Evolutionary conservation across 116 monocot genomes (phyloP), one percentile per base, ranked within the genome.

Genomic region (Cymodocea nodosa): DNA sequence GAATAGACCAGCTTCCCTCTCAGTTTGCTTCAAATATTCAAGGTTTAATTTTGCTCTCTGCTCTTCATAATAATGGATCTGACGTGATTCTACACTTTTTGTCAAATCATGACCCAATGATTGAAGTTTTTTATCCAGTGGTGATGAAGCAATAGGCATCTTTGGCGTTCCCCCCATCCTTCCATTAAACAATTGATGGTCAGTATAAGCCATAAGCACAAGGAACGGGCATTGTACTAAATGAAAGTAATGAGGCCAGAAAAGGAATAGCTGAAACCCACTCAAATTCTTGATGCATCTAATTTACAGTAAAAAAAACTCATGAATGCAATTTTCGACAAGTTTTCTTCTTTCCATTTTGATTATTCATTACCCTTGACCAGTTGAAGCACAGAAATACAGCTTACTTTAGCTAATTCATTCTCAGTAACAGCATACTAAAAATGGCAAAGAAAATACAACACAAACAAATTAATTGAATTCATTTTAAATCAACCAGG

Each of bases 81-180:
- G 25, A 12, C 13, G 23, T 39, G 44, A 19, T 37, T 62, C 62
- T 39, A 20, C 7, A 62, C 18, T 36, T 62, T 44, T 62, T 15
- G 62, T 16, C n/a, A 39, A 62, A 62, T 35, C 19, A 17, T 39
- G 19, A 35, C 39, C 37, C 37, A 19, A 36, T 62, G 17, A 39
- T 19, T 39, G 62, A 62, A 79, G 59, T 55, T 61, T 52, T 53
- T 75, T 84, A 35, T 80, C 81, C 22, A 78, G 25, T 16, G 83
- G 74, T 23, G 56, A 18, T 39, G 12, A 39, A 60, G 84, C 71
- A 52, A 89, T 60, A 62, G 82, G 69, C 68, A 75, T 51, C 35
- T 70, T 60, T 35, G 60, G 18, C 67, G 80, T 59, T 63, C 72
- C 82, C 11, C 71, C 80, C 50, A 48, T 44, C 79, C 84, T 80